Evolutionary conservation across 176 grass and related monocot genomes (phyloP).

Genomic region (Juncus inflexus): DNA sequence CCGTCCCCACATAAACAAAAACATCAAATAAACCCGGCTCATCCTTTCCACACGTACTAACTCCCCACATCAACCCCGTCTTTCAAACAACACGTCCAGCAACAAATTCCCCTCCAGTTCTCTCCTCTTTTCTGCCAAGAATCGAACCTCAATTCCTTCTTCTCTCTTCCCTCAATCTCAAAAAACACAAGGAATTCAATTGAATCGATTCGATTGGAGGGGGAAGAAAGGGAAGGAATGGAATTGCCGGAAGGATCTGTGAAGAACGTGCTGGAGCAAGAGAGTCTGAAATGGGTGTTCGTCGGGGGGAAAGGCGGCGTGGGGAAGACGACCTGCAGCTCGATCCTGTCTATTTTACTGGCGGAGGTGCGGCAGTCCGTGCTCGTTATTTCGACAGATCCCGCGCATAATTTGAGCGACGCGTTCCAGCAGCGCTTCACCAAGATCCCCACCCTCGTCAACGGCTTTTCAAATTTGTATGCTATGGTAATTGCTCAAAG

Average conservation of each 20-base stretch:
- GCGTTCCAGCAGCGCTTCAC: slow-evolving; percentile 99
- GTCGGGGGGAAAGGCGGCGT: slow-evolving; percentile 98
- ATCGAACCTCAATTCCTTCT: neutral
- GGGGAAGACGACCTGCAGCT: slow-evolving; percentile 98
- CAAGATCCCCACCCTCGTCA: slow-evolving; percentile 97
- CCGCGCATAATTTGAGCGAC: slow-evolving; percentile 98
- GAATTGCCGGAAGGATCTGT: slow-evolving; percentile 64
- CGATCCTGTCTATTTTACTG: slow-evolving; percentile 87
- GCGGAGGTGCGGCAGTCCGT: slow-evolving; percentile 78
- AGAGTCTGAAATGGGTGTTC: slow-evolving; percentile 96
- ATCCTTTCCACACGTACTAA: too few species aligned
- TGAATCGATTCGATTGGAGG: slow-evolving; percentile 10
- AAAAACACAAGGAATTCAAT: slow-evolving; percentile 27
- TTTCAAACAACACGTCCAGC: too few species aligned
- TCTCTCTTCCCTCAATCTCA: neutral
- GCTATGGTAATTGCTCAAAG: slow-evolving; percentile 71
- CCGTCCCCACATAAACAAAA: too few species aligned
- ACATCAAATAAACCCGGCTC: too few species aligned
- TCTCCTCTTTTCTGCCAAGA: slow-evolving; percentile 21
- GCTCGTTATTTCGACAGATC: slow-evolving; percentile 98
- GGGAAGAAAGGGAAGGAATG: slow-evolving; percentile 35
- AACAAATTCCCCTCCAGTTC: slow-evolving; percentile 1
- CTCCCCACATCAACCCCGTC: too few species aligned
- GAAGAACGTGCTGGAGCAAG: slow-evolving; percentile 87
- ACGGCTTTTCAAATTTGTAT: slow-evolving; percentile 92